phyloP scores from a whole-genome alignment of 345 rosid genomes.

The Eucalyptus paniculata region DNA sequence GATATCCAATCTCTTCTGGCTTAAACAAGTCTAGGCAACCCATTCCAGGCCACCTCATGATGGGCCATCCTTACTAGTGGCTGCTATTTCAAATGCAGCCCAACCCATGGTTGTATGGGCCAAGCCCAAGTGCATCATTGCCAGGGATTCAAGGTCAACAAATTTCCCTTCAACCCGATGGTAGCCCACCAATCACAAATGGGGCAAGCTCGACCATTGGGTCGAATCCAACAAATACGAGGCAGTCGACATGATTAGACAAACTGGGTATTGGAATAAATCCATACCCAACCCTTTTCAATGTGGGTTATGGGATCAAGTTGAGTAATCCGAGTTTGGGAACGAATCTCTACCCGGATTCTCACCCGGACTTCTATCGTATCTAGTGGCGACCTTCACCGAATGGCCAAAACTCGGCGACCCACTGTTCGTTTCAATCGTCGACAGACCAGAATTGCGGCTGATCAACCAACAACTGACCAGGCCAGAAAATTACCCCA shows the following conservation, averaged over 20 bases:
- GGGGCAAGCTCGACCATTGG: too few relatives aligned
- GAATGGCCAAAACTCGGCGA: rapidly evolving
- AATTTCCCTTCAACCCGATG: too few relatives aligned
- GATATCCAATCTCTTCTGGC: background rate
- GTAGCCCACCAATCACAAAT: rapidly evolving
- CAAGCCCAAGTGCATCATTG: too few relatives aligned
- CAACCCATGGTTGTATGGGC: too few relatives aligned
- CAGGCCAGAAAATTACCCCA: rapidly evolving
- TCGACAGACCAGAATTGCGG: rapidly evolving
- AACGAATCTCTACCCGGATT: too few relatives aligned
- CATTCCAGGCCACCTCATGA: rapidly evolving
- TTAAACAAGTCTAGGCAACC: too few relatives aligned
- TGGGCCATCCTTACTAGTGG: too few relatives aligned
- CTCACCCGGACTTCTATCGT: rapidly evolving
- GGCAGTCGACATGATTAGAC: rapidly evolving
- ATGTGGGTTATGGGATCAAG: rapidly evolving
- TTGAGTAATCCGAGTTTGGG: too few relatives aligned
- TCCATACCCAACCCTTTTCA: too few relatives aligned
- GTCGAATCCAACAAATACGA: rapidly evolving
- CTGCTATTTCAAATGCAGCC: rapidly evolving
- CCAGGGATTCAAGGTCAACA: rapidly evolving
- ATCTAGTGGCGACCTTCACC: rapidly evolving
- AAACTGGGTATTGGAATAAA: rapidly evolving
- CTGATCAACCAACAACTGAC: too few relatives aligned
- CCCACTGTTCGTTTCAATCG: rapidly evolving